Evolutionary conservation across 2,329 filamentous ascomycete genomes (phyloP), one percentile per base, ranked within the genome.

Genomic region (Calonectria honghensis): DNA sequence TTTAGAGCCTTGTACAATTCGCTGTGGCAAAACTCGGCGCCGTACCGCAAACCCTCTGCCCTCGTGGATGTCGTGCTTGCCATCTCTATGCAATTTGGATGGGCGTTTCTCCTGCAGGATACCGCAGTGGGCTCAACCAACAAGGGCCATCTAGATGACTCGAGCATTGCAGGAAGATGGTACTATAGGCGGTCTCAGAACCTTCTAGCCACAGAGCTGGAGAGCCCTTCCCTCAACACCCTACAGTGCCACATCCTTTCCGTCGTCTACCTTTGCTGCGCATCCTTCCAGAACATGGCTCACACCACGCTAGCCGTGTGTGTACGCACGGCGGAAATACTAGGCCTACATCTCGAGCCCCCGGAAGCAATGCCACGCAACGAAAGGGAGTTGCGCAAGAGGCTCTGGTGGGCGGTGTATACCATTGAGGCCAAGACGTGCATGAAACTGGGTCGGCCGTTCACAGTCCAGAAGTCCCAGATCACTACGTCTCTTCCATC

Each of bases 31-130:
- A 57, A 24, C 4, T 61, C 64, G 3, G 10, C 35, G 6, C 7
- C 61, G 1, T 61, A 72, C 29, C 83, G 89, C 7, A 85, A 85
- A 69, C 83, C 86, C 2, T 90, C 88, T 4, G 85, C 89, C 0
- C 82, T 90, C 1, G 88, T 89, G 2, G 89, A 91, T 71, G 89
- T 90, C 35, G 80, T 90, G 37, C 79, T 91, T n/a, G 89, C 89
- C 0, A 73, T 90, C 16, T 88, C 86, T 71, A 89, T 90, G 84
- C 89, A 90, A 78, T 86, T 87, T 51, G 85, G 86, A 63, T 82
- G 81, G 11, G 73, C 78, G 10, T 77, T 83, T 51, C 74, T 81
- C 32, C 24, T 73, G 5, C 70, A 45, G 18, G 73, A 66, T 32
- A n/a, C 31, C 20, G 14, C 65, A 14, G 13, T n/a, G 24, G 35